Base-by-base conservation (phyloP, 177 flowering plant genomes). In the Vitis hybrid region DNA sequence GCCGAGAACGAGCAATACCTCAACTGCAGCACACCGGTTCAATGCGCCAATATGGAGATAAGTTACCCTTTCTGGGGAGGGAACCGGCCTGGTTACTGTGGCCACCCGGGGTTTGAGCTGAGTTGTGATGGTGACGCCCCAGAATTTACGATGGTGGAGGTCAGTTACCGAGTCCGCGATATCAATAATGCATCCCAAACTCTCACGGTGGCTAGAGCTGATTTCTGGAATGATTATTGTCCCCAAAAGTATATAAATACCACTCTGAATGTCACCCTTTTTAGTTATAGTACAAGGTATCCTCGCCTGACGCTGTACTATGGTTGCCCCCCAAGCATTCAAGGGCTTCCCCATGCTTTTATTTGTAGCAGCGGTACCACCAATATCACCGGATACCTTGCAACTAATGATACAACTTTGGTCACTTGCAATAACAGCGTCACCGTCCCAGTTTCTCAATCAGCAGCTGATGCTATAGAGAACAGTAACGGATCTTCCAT, bases 11-110 rank as follows among this genome's bases (percentile, higher is more conserved):
- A 4, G 41, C 41, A 6, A 35, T 35, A 35, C 41, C 6, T 35
- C 41, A 35, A 35, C 41, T 35, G 41, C 41, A 35, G 41, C 41
- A 35, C 7, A 35, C 5, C 6, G 41, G 41, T 35, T 35, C 41
- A 35, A 35, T 35, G 41, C 12, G 86, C 69, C 8, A 58, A 57
- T 57, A 30, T 83, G 9, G 27, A 57, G 53, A 51, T 84, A 41
- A 62, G 81, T 14, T 86, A 83, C 61, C 90, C 90, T 1, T 87
- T 87, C 68, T 78, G 80, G 77, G 82, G 84, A 57, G 2, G 14
- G 1, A 55, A 63, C 17, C 65, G 82, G 24, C 79, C 84, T 1
- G 20, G 18, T 0, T 71, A 78, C 56, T 87, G 90, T 54, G 88
- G 88, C 41, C 63, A 59, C 49, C 82, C 85, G 0, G 80, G 67